phyloP scores from a whole-genome alignment of 1,139 yeast species.

The Arxiozyma heterogenica region DNA sequence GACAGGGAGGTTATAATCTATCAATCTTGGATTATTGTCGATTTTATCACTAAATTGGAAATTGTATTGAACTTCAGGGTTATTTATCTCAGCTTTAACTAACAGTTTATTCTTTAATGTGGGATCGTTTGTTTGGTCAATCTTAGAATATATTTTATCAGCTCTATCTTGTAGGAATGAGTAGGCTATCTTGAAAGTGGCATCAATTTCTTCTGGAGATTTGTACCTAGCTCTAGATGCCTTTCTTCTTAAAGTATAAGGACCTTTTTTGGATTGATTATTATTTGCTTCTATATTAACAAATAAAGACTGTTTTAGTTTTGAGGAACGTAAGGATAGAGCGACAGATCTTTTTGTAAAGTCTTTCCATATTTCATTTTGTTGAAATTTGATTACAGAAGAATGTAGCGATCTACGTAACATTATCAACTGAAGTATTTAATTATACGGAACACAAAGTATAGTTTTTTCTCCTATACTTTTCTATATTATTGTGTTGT shows the following conservation, averaged over 20 bases:
- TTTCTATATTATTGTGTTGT: too few relatives aligned
- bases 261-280: conserved; percentile 19
- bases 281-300: conserved; percentile 9
- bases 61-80: conserved; percentile 80
- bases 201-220: conserved; percentile 61
- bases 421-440: not conserved
- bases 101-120: conserved; percentile 26
- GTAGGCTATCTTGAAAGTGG: conserved; percentile 63
- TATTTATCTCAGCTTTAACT: conserved; percentile 52
- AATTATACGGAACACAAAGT: too few relatives aligned
- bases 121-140: conserved; percentile 25
- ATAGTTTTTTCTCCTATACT: too few relatives aligned
- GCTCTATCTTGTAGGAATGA: conserved; percentile 46
- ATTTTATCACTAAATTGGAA: conserved; percentile 36
- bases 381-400: not conserved
- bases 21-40: conserved; percentile 34
- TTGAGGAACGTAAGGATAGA: conserved; percentile 14
- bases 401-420: conserved; percentile 1
- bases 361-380: conserved; percentile 17
- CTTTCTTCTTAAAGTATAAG: conserved; percentile 39
- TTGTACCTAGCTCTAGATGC: conserved; percentile 45
- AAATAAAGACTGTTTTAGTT: conserved; percentile 16
- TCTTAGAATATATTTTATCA: conserved; percentile 17
- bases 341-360: conserved; percentile 19
- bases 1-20: conserved; percentile 70